These are phyloP conservation scores for Stagonosporopsis vannaccii DNA, from an alignment of 2,329 filamentous ascomycete genomes.

Conservation along the genomic window DNA sequence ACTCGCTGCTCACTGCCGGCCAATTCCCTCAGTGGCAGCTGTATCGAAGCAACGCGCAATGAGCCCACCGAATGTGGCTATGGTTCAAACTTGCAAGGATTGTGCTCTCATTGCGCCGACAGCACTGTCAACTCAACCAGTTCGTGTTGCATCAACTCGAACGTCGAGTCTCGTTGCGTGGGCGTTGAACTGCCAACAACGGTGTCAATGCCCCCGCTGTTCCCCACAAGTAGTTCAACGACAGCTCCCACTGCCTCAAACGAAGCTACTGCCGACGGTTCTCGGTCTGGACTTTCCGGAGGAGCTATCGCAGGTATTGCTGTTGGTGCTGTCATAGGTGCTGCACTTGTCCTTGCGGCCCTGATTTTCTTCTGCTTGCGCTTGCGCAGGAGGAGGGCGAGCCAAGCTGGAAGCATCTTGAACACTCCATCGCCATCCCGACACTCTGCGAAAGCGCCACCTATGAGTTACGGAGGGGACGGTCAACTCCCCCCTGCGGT, in stretches of 20 bases:
- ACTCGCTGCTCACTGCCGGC: slow-evolving; percentile 85
- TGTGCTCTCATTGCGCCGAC: slow-evolving; percentile 85
- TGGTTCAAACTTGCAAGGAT: slow-evolving; percentile 70
- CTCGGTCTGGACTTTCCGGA: slow-evolving; percentile 68
- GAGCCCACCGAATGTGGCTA: slow-evolving; percentile 90
- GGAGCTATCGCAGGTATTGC: slow-evolving; percentile 92
- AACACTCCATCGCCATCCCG: slow-evolving; percentile 82
- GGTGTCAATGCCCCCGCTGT: slow-evolving; percentile 63
- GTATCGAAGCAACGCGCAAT: slow-evolving; percentile 79
- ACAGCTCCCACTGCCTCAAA: slow-evolving; percentile 52
- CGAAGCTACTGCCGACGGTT: slow-evolving; percentile 42
- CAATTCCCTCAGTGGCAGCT: slow-evolving; percentile 76
- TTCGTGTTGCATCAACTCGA: slow-evolving; percentile 87
- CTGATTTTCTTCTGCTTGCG: slow-evolving; percentile 66
- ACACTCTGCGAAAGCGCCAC: slow-evolving; percentile 32
- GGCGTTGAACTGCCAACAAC: slow-evolving; percentile 81
- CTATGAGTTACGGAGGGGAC: slow-evolving; percentile 54
- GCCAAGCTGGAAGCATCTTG: slow-evolving; percentile 76
- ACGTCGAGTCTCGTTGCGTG: slow-evolving; percentile 75
- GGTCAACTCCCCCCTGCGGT: slow-evolving; percentile 55
- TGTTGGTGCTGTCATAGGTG: slow-evolving; percentile 77
- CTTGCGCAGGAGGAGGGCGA: slow-evolving; percentile 63
- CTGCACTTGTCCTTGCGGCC: slow-evolving; percentile 72
- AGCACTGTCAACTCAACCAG: slow-evolving; percentile 92
- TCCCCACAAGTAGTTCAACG: slow-evolving; percentile 68